Evolutionary conservation across 352 stramenopile species (phyloP).

Genomic region (Blastocystis sp.): DNA sequence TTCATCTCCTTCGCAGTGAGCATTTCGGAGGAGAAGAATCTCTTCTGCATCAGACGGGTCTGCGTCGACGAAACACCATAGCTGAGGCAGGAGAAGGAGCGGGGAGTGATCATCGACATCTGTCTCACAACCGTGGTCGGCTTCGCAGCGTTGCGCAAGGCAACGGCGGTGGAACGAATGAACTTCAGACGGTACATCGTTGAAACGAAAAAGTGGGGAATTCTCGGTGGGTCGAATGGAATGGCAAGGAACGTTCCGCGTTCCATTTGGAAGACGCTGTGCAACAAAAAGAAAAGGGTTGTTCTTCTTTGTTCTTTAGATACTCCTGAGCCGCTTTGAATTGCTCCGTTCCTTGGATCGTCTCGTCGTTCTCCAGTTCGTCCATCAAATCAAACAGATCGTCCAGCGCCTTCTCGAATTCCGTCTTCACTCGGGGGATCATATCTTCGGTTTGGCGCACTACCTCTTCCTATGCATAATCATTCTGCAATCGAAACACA

Average conservation of each 20-base stretch:
- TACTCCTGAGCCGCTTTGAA: neutral
- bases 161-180: neutral
- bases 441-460: neutral
- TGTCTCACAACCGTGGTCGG: neutral
- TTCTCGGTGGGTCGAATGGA: neutral
- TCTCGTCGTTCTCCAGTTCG: neutral
- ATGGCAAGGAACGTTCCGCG: neutral
- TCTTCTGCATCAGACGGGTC: neutral
- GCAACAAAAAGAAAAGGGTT: neutral
- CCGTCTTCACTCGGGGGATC: conserved; percentile 21
- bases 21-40: neutral
- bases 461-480: conserved; percentile 8
- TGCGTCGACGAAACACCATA: neutral
- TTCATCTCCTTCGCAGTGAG: conserved; percentile 17
- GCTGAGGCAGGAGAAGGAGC: neutral
- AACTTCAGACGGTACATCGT: conserved; percentile 7
- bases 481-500: neutral
- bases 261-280: neutral
- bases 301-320: neutral
- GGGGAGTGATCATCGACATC: neutral
- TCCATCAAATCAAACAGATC: conserved; percentile 37
- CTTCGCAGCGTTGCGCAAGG: neutral
- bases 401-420: neutral
- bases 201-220: neutral
- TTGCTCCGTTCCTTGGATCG: neutral